A percentile compares a stretch with the other conserved stretches of the same genome.
These are phyloP conservation scores for Hypoxylon lenormandii DNA, from an alignment of 495 filamentous ascomycete genomes.

Conservation along the genomic window DNA sequence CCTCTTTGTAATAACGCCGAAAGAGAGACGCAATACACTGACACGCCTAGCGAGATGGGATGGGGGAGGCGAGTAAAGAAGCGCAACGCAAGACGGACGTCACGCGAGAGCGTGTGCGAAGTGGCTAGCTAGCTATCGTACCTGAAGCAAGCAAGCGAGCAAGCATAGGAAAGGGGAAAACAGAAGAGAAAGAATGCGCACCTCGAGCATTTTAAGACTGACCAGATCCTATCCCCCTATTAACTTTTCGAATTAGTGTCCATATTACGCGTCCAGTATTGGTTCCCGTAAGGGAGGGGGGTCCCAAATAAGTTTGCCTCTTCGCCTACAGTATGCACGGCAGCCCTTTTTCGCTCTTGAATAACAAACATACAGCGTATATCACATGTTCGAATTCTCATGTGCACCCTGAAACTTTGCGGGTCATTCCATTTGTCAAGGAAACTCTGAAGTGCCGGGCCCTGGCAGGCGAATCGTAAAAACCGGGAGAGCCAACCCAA, in stretches of 20 bases:
- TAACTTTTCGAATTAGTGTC: constrained; percentile 36
- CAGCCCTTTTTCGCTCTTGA: too few relatives aligned
- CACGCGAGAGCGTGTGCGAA: constrained; percentile 2
- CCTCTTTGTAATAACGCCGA: constrained; percentile 34
- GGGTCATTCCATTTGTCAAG: constrained; percentile 43
- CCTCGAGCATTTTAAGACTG: too few relatives aligned
- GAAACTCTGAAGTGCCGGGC: constrained; percentile 36
- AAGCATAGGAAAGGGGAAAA: constrained; percentile 4
- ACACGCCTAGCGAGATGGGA: constrained; percentile 29
- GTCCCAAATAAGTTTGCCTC: constrained; percentile 40
- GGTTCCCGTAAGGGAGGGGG: constrained; percentile 3
- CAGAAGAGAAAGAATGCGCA: background rate
- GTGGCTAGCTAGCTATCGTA: background rate
- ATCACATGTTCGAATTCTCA: constrained; percentile 32
- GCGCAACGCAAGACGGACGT: constrained; percentile 10
- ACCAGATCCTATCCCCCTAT: constrained; percentile 7
- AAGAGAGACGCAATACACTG: background rate
- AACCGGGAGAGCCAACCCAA: constrained; percentile 13
- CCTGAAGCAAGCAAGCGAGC: background rate
- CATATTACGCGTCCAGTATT: constrained; percentile 39
- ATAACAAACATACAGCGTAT: constrained; percentile 27
- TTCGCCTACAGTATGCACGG: constrained; percentile 4
- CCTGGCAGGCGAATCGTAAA: constrained; percentile 28
- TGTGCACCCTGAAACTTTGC: constrained; percentile 20
- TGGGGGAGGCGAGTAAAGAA: background rate